Conservation (phyloP, 768 basidiomycete genomes). For the Tephrocybe sp. region DNA sequence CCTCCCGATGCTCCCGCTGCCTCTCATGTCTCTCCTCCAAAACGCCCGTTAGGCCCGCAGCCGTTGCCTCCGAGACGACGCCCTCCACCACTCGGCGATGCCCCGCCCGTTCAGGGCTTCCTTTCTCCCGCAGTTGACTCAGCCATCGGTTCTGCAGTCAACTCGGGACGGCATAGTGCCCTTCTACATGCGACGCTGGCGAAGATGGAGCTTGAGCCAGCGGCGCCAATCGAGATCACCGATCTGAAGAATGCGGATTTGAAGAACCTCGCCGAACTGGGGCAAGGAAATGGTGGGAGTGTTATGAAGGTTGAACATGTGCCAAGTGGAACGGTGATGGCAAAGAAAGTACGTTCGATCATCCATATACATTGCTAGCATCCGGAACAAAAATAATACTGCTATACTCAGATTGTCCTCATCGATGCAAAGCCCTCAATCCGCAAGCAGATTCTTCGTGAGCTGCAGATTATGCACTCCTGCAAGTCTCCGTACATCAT, state of each 20-base stretch:
- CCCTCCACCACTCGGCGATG: constrained; percentile 61
- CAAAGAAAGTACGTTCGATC: constrained; percentile 78
- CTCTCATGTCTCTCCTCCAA: constrained; percentile 42
- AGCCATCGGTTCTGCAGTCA: constrained; percentile 10
- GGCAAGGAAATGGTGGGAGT: constrained; percentile 95
- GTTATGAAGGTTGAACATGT: constrained; percentile 94
- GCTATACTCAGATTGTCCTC: constrained; percentile 71
- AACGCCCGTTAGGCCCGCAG: constrained; percentile 14
- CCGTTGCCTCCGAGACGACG: constrained; percentile 42
- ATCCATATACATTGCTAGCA: not conserved
- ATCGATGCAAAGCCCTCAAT: constrained; percentile 96
- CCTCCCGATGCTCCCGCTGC: constrained; percentile 24
- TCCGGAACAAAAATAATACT: too few species aligned
- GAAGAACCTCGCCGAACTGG: constrained; percentile 84
- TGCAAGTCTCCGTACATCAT: constrained; percentile 92
- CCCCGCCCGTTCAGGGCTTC: constrained; percentile 28
- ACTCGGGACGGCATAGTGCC: constrained; percentile 55
- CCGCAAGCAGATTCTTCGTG: constrained; percentile 94
- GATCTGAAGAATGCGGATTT: constrained; percentile 87
- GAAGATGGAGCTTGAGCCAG: constrained; percentile 78
- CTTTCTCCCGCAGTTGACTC: constrained; percentile 14
- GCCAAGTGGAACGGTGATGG: constrained; percentile 91
- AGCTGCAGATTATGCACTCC: constrained; percentile 98
- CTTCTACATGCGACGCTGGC: constrained; percentile 76
- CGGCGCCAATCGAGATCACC: constrained; percentile 69